These are phyloP conservation scores for Azolla pinnata DNA, from an alignment of 75 land plant species.

Conservation along the genomic window DNA sequence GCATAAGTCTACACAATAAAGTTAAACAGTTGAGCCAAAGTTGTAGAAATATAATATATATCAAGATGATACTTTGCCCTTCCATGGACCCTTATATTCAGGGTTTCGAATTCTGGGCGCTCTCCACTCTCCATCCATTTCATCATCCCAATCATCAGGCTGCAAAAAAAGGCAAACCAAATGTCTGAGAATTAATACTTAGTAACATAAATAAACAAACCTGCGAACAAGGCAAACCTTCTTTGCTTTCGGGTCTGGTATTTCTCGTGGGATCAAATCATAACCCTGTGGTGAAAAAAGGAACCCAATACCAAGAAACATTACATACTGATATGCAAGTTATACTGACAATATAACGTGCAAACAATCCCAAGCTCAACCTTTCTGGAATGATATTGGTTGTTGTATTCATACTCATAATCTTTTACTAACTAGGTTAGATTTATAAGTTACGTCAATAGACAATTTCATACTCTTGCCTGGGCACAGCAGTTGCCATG, in stretches of 20 bases:
- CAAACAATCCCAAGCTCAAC: no score
- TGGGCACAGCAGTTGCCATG: no score
- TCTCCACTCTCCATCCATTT: slow-evolving; percentile 90
- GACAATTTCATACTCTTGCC: no score
- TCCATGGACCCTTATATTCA: slow-evolving; percentile 91
- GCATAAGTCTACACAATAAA: not conserved
- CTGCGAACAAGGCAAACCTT: slow-evolving; percentile 37
- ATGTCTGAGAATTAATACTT: not conserved
- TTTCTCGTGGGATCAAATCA: slow-evolving; percentile 78
- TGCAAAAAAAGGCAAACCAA: slow-evolving; percentile 11
- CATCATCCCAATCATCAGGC: slow-evolving; percentile 98
- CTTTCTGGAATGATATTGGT: no score
- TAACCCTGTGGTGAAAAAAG: no score
- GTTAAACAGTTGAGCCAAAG: not conserved
- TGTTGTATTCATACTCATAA: no score
- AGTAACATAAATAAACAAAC: not conserved
- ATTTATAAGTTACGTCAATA: no score
- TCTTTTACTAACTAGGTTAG: no score
- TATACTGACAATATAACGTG: no score
- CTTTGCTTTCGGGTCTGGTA: slow-evolving; percentile 90
- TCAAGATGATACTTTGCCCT: slow-evolving; percentile 46
- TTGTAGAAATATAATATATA: not conserved
- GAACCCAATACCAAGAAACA: no score
- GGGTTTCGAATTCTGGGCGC: slow-evolving; percentile 81
- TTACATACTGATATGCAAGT: no score